These are phyloP conservation scores for Rhodotorula babjevae DNA, from an alignment of 768 basidiomycete species.

Conservation along the genomic window DNA sequence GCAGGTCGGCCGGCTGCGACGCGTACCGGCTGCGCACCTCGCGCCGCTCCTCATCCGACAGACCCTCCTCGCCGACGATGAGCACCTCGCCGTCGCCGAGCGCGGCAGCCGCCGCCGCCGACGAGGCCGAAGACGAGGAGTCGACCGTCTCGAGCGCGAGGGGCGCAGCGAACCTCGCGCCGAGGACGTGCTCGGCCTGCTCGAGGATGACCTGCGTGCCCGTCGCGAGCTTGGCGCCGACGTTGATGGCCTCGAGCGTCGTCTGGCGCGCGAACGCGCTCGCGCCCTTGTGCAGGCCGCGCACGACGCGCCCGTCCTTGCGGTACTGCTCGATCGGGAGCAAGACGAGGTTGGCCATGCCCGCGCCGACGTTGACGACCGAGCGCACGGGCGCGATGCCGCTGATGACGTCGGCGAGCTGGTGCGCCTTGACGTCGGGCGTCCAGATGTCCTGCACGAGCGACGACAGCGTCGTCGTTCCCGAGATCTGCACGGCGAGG, in stretches of 20 bases:
- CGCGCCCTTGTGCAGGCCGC: conserved; percentile 89
- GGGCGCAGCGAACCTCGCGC: background rate
- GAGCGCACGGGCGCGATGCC: conserved; percentile 95
- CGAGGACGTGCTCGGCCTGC: conserved; percentile 79
- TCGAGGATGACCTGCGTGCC: conserved; percentile 97
- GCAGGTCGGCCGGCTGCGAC: conserved; percentile 75
- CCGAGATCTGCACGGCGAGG: conserved; percentile 62
- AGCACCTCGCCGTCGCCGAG: background rate
- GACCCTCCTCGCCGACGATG: background rate
- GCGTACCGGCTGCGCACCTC: conserved; percentile 68
- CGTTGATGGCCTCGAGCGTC: conserved; percentile 88
- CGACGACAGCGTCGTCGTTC: conserved; percentile 84
- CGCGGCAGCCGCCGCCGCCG: too few species aligned
- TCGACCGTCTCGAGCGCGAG: conserved; percentile 6
- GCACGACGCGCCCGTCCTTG: conserved; percentile 87
- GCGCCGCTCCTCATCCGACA: conserved; percentile 16
- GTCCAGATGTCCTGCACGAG: conserved; percentile 98
- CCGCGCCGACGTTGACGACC: conserved; percentile 93
- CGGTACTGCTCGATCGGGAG: conserved; percentile 96
- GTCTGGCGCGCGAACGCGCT: conserved; percentile 89
- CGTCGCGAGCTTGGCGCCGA: conserved; percentile 87
- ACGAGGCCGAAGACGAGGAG: too few species aligned
- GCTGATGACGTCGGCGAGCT: conserved; percentile 92
- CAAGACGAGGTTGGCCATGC: conserved; percentile 89
- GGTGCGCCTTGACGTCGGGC: conserved; percentile 97